These are phyloP conservation scores for Fonsecaea pugnacius DNA, from an alignment of 2,329 filamentous ascomycete genomes.

Conservation along the genomic window DNA sequence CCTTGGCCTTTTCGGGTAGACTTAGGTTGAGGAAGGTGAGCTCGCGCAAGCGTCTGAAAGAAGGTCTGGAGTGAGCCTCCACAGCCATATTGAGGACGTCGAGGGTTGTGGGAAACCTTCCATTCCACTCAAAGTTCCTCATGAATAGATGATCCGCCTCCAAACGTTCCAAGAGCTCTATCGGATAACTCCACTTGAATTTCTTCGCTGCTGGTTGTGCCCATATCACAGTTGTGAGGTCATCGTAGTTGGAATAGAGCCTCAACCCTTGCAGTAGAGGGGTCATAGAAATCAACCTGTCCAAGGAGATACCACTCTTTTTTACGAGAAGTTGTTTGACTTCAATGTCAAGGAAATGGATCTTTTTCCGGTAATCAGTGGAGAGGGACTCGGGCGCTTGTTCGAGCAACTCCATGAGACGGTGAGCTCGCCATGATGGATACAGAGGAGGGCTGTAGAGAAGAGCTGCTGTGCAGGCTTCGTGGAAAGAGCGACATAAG, in stretches of 20 bases:
- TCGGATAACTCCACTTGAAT: constrained; percentile 70
- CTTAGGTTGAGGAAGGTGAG: constrained; percentile 47
- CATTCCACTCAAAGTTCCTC: constrained; percentile 62
- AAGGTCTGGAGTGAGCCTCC: constrained; percentile 58
- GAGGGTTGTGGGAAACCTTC: constrained; percentile 48
- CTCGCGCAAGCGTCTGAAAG: constrained; percentile 54
- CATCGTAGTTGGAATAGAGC: constrained; percentile 71
- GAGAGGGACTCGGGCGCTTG: constrained; percentile 44
- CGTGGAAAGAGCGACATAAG: constrained; percentile 67
- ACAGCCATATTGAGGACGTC: constrained; percentile 49
- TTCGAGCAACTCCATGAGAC: constrained; percentile 60
- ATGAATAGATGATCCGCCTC: constrained; percentile 54
- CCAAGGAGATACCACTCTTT: constrained; percentile 60
- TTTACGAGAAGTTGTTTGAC: constrained; percentile 62
- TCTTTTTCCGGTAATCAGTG: constrained; percentile 69
- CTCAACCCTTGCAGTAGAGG: constrained; percentile 72
- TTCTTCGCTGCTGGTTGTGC: constrained; percentile 39
- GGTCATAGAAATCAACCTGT: constrained; percentile 64
- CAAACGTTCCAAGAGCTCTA: constrained; percentile 68
- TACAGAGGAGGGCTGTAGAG: constrained; percentile 72
- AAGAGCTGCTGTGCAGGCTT: constrained; percentile 73
- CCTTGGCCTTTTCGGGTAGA: constrained; percentile 30
- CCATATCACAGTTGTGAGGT: constrained; percentile 38
- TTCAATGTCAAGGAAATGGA: constrained; percentile 72
- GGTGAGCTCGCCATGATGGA: constrained; percentile 54